These are phyloP conservation scores for Paecilomyces formosus DNA, from an alignment of 2,329 filamentous ascomycete genomes.

Conservation along the genomic window DNA sequence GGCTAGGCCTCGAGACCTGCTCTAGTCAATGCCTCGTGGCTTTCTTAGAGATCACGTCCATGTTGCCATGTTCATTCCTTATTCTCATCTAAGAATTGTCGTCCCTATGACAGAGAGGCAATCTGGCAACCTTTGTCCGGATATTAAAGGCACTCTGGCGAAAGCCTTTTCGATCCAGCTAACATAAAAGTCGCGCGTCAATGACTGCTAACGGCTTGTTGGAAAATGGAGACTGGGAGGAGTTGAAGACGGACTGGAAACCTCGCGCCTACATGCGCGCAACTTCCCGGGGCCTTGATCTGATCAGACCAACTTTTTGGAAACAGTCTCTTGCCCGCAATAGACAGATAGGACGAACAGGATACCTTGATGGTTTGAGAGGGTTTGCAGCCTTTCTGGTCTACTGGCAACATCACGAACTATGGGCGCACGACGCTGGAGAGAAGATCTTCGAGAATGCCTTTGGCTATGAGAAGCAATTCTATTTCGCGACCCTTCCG, in stretches of 20 bases:
- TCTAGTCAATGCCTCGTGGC: background rate
- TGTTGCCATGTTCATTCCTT: background rate
- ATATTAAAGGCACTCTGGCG: background rate
- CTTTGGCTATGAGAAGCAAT: constrained; percentile 36
- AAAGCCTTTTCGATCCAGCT: background rate
- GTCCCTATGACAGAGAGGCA: background rate
- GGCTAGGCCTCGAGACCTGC: background rate
- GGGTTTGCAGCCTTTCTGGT: constrained; percentile 62
- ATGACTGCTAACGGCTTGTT: background rate
- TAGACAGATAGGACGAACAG: constrained; percentile 39
- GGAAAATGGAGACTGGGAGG: background rate
- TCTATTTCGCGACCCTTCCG: constrained; percentile 49
- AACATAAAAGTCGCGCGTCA: background rate
- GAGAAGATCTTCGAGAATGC: constrained; percentile 44
- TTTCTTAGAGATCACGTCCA: too few relatives aligned
- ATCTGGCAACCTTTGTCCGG: background rate
- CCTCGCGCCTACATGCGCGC: background rate
- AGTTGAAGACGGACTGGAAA: background rate
- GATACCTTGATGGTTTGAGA: constrained; percentile 59
- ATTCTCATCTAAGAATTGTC: background rate
- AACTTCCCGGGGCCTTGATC: constrained; percentile 6
- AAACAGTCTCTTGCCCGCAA: background rate
- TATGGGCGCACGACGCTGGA: constrained; percentile 48
- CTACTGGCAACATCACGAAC: constrained; percentile 54
- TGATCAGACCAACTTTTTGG: constrained; percentile 11